Conservation (phyloP, 768 basidiomycete species). For the Termitomyces sp. region DNA sequence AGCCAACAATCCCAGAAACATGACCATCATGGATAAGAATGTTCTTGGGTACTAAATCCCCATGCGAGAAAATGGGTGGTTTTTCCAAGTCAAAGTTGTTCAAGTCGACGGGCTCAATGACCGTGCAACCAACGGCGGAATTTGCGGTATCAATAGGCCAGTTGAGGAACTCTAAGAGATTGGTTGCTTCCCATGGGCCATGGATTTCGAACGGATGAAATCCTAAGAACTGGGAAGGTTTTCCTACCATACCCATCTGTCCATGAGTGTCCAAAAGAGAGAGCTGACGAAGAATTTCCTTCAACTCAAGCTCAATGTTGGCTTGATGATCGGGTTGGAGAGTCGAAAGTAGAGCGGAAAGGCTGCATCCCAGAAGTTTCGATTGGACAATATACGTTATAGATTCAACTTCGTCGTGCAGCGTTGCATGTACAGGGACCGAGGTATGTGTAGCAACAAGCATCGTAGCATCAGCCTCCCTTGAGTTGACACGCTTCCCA, state of each 20-base stretch:
- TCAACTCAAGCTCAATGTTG: background rate
- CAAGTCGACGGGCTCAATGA: too few relatives aligned
- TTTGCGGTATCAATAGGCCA: background rate
- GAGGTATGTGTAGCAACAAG: background rate
- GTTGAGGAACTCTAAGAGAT: background rate
- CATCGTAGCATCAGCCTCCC: background rate
- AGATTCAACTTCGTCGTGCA: background rate
- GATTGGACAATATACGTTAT: background rate
- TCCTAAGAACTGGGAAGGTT: background rate
- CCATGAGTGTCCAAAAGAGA: background rate
- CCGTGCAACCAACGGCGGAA: too few relatives aligned
- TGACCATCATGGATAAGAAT: too few relatives aligned
- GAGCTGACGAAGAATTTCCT: background rate
- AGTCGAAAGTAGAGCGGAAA: background rate
- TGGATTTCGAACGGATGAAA: background rate
- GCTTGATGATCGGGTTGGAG: background rate
- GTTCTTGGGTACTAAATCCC: too few relatives aligned
- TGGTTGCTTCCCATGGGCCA: slow-evolving; percentile 1
- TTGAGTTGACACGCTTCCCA: background rate
- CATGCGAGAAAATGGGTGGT: too few relatives aligned
- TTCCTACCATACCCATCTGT: background rate
- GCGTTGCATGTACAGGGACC: background rate
- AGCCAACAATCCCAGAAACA: too few relatives aligned
- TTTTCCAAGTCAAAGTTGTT: too few relatives aligned
- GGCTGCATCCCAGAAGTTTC: background rate